These are phyloP conservation scores for Phytophthora syringae DNA, from an alignment of 352 stramenopile genomes.

Conservation along the genomic window DNA sequence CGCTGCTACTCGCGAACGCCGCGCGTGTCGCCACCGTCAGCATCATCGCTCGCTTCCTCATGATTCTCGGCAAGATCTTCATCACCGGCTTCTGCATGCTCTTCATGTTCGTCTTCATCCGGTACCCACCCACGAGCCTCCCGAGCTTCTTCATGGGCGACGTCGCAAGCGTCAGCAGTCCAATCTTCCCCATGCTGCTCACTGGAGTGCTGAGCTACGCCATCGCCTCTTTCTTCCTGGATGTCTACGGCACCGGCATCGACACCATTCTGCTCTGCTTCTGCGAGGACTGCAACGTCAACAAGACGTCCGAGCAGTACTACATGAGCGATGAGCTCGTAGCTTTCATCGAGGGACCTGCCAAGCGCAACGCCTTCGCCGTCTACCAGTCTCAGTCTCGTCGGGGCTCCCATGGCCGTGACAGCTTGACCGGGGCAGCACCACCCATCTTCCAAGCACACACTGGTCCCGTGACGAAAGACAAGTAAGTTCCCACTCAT, in stretches of 20 bases:
- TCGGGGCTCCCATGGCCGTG: constrained; percentile 21
- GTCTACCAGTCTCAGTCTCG: constrained; percentile 58
- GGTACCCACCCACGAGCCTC: constrained; percentile 54
- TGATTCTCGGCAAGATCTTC: constrained; percentile 89
- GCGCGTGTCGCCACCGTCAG: constrained; percentile 88
- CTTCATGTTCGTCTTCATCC: constrained; percentile 87
- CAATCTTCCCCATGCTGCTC: constrained; percentile 84
- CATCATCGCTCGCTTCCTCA: constrained; percentile 84
- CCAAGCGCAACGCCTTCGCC: constrained; percentile 80
- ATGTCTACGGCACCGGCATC: constrained; percentile 84
- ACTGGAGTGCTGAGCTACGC: constrained; percentile 75
- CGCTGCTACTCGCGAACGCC: constrained; percentile 95
- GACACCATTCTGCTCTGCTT: constrained; percentile 90
- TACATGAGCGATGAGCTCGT: constrained; percentile 88
- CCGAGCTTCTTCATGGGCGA: constrained; percentile 82
- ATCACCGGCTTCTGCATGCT: constrained; percentile 82
- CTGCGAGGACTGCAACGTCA: constrained; percentile 87
- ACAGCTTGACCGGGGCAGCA: constrained; percentile 29
- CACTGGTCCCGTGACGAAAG: constrained; percentile 17
- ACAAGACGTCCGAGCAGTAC: constrained; percentile 77
- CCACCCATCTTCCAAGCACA: constrained; percentile 36
- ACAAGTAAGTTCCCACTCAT: constrained; percentile 12
- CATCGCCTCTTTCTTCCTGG: constrained; percentile 79
- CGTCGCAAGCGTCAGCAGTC: constrained; percentile 64
- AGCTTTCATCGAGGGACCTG: constrained; percentile 77